Conservation (phyloP, 768 basidiomycete genomes). For the Cubamyces lactineus region DNA sequence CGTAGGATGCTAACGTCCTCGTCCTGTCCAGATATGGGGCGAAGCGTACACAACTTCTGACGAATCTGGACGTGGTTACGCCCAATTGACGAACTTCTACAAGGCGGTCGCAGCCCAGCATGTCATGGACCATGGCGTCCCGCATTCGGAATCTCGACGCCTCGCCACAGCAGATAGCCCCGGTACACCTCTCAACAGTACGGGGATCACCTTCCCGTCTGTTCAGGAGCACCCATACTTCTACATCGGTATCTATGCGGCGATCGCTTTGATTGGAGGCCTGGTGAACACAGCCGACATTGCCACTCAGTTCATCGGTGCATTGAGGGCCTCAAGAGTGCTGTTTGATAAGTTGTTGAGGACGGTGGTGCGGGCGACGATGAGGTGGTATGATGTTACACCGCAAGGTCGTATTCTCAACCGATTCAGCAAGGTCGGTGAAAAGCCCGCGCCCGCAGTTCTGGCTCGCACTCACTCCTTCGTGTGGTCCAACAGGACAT, state of each 20-base stretch:
- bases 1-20: background rate
- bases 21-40: conserved; percentile 58
- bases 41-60: conserved; percentile 50
- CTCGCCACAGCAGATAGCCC: conserved; percentile 19
- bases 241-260: conserved; percentile 69
- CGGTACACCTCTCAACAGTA: background rate
- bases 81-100: conserved; percentile 6
- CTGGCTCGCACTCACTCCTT: background rate
- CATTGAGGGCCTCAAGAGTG: conserved; percentile 41
- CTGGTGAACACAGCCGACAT: conserved; percentile 49
- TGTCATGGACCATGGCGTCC: conserved; percentile 28
- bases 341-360: conserved; percentile 58
- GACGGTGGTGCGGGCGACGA: conserved; percentile 78
- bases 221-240: conserved; percentile 68
- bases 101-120: conserved; percentile 30
- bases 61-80: background rate
- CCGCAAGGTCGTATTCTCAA: conserved; percentile 89
- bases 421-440: conserved; percentile 69
- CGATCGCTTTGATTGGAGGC: conserved; percentile 56
- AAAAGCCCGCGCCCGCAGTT: background rate
- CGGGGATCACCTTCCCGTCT: conserved; percentile 40
- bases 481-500: conserved; percentile 56
- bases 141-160: conserved; percentile 26
- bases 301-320: conserved; percentile 65
- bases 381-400: conserved; percentile 84